phyloP scores from a whole-genome alignment of 192 early-diverging fungal genomes.

The Coemansia sp. region DNA sequence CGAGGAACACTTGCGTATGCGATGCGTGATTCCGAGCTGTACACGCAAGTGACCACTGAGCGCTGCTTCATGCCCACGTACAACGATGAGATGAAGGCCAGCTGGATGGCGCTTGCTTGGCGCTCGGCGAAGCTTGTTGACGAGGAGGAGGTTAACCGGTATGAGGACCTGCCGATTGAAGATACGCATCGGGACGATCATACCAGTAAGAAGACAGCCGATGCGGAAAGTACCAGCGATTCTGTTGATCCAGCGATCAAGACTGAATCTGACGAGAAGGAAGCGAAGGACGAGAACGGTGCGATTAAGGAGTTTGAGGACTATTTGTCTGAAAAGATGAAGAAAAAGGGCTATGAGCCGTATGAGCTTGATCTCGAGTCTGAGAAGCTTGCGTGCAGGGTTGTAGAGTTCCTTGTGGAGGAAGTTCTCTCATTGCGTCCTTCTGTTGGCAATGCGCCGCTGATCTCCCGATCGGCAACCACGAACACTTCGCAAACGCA shows the following conservation, averaged over 20 bases:
- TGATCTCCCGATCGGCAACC: conserved; percentile 12
- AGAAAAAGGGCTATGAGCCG: conserved; percentile 28
- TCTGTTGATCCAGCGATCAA: not conserved
- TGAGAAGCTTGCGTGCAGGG: conserved; percentile 42
- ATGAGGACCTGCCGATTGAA: conserved; percentile 24
- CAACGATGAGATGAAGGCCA: conserved; percentile 62
- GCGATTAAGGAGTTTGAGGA: conserved; percentile 12
- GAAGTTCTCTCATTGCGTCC: conserved; percentile 50
- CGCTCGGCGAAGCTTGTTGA: conserved; percentile 50
- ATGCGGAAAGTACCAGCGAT: not conserved
- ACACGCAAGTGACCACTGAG: conserved; percentile 63
- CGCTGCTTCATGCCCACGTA: conserved; percentile 66
- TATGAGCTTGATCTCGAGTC: conserved; percentile 48
- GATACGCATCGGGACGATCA: not conserved
- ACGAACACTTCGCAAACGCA: conserved; percentile 1
- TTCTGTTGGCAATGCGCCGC: conserved; percentile 3
- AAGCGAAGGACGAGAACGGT: conserved; percentile 9
- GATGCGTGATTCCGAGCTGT: conserved; percentile 70
- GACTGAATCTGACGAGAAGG: not conserved
- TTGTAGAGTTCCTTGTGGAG: conserved; percentile 46
- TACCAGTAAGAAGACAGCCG: not conserved
- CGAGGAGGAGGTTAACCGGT: conserved; percentile 41
- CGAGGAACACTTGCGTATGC: conserved; percentile 59
- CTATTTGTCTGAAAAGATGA: conserved; percentile 37
- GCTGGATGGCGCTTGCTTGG: conserved; percentile 61